Evolutionary conservation across 495 filamentous ascomycete species (phyloP), one percentile per base, ranked within the genome.

Genomic region (Aspergillus conjunctus): DNA sequence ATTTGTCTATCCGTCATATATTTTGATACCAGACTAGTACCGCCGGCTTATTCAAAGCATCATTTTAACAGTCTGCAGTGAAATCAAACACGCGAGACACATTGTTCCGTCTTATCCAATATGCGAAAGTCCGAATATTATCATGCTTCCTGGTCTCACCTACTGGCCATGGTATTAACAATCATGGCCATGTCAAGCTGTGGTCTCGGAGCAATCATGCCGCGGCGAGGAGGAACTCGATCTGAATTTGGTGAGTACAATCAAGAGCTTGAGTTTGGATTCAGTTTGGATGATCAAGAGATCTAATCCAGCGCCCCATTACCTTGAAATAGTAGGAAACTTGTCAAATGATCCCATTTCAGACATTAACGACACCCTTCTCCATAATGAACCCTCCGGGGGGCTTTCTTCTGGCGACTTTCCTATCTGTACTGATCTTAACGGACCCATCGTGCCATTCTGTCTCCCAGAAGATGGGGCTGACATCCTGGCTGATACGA

Each of bases 371-470:
- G 34, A 21, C 20, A 63, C 48, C 31, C n/a, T 44, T 15, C 10
- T 26, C 9, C 54, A 21, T 1, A 55, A 51, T 7, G 39, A 45
- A 15, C 31, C 33, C 88, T 87, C 63, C 91, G 56, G 18, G 17
- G 48, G 57, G 10, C 33, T 54, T 22, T 93, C 75, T 87, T 87
- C 2, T 87, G 67, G 61, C 20, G 71, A 64, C 20, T 77, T 77
- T 50, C 71, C 73, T 7, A 34, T 69, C 17, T 77, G 76, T 46
- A 70, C 69, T 31, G 61, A 68, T 32, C 32, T 61, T 11, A 26
- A 68, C 21, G 62, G 63, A 20, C 57, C 65, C 7, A 65, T 64
- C 14, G 60, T 60, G 17, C 75, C 75, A 7, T 76, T 79, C 50
- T 80, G 77, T 58, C 66, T 73, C 17, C 77, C 77, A 31, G 65